phyloP scores from a whole-genome alignment of 1,284 basidiomycete species.

The Boletus semigastroideus region DNA sequence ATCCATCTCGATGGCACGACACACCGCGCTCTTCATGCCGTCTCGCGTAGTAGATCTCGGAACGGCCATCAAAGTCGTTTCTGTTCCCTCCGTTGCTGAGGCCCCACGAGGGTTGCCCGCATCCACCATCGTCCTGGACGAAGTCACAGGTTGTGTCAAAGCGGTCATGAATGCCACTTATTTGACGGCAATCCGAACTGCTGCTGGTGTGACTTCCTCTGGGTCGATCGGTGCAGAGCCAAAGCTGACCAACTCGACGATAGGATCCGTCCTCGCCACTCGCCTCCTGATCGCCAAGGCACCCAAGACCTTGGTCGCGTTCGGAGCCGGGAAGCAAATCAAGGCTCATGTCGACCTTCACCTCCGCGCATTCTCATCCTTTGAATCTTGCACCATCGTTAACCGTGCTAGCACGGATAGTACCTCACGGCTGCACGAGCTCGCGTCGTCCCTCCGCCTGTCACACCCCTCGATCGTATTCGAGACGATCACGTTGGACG shows the following conservation, averaged over 20 bases:
- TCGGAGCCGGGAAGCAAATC: conserved; percentile 77
- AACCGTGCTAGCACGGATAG: conserved; percentile 48
- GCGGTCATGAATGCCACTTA: conserved; percentile 76
- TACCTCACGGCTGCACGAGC: conserved; percentile 50
- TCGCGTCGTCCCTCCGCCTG: conserved; percentile 42
- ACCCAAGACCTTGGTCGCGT: conserved; percentile 57
- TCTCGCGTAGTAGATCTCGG: conserved; percentile 48
- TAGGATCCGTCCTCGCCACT: conserved; percentile 74
- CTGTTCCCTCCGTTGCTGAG: conserved; percentile 49
- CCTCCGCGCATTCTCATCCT: conserved; percentile 54
- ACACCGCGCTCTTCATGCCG: conserved; percentile 72
- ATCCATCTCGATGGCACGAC: conserved; percentile 44
- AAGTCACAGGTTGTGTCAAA: conserved; percentile 60
- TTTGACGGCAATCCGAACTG: conserved; percentile 79
- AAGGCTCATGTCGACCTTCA: conserved; percentile 66
- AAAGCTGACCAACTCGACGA: no score
- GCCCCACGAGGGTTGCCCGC: conserved; percentile 65
- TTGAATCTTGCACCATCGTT: conserved; percentile 57
- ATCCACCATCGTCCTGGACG: conserved; percentile 75
- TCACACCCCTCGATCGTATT: conserved; percentile 43
- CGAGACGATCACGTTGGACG: conserved; percentile 16
- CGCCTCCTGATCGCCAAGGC: conserved; percentile 44
- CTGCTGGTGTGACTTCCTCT: conserved; percentile 55
- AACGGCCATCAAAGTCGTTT: conserved; percentile 73
- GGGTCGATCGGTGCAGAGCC: not conserved